Percentiles rank a stretch among this genome's conserved stretches.
Evolutionary conservation across 805 yeast genomes (phyloP).

Genomic region (Nakazawaea wickerhamii): DNA sequence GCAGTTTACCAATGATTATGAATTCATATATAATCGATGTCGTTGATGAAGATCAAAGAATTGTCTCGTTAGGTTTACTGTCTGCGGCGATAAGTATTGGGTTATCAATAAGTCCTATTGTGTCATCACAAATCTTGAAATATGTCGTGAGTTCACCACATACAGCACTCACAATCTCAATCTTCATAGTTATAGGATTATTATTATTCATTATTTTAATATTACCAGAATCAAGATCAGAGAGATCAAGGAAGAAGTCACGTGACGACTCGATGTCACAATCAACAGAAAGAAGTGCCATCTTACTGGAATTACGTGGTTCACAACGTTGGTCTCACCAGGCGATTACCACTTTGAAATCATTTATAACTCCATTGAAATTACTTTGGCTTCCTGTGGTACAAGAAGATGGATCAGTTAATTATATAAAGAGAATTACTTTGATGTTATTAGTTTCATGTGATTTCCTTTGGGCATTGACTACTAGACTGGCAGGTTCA

Average conservation of each 20-base stretch:
- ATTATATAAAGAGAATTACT: conserved; percentile 27
- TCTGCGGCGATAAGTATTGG: background rate
- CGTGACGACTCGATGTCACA: conserved; percentile 22
- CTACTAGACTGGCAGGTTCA: conserved; percentile 30
- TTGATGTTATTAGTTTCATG: conserved; percentile 35
- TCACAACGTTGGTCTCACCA: background rate
- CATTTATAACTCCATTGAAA: conserved; percentile 36
- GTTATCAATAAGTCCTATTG: conserved; percentile 4
- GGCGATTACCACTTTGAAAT: background rate
- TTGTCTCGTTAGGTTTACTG: conserved; percentile 3
- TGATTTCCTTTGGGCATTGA: conserved; percentile 33
- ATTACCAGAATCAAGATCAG: conserved; percentile 52
- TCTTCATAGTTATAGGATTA: conserved; percentile 22
- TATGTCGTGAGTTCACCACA: background rate
- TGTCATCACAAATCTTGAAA: conserved; percentile 1
- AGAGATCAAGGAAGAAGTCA: conserved; percentile 41
- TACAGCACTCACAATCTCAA: background rate
- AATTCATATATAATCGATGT: conserved; percentile 7
- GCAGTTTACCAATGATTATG: conserved; percentile 16
- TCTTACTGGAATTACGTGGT: background rate
- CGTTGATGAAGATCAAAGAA: conserved; percentile 10
- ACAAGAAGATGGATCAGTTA: background rate
- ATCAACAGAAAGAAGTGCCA: background rate
- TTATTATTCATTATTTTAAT: conserved; percentile 28
- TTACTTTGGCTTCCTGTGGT: conserved; percentile 40